Base-by-base conservation (phyloP, 257 asterid genomes). In the Solanum chmielewskii region DNA sequence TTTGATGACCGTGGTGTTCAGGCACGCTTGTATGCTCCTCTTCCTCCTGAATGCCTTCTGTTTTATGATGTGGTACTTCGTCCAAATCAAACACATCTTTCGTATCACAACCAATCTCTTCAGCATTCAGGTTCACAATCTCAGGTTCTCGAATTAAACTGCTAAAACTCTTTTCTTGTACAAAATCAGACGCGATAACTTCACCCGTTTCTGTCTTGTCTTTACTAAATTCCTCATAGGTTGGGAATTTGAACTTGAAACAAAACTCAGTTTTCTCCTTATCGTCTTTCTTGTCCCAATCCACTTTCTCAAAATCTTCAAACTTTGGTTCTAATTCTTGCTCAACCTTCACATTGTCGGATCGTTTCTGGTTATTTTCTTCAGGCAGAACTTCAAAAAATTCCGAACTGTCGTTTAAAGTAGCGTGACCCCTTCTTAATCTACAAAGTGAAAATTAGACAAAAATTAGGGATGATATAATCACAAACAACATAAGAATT, bases 231-330 rank as follows among this genome's bases (percentile, higher is more conserved):
- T 97, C 98, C 62, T 94, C 96, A 85, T 89, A 95, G 0, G 92
- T 88, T 33, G 95, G 98, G 81, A 94, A 95, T 88, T 89, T 92
- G 87, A 96, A 96, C 31, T 86, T 85, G 80, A 96, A 90, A 88
- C 86, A 87, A 2, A 81, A 83, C 90, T 90, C 98, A 42, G 76
- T 15, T 80, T 91, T 83, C 78, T 91, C 90, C 41, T 87, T 92
- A 60, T 83, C 91, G 6, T 2, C 89, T 10, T 76, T 90, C 39
- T 77, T 87, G 70, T 89, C 91, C 73, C 76, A 86, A 16, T 83
- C 88, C 21, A 37, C 66, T 68, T 83, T 49, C 29, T 69, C 82
- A 64, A 87, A 88, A 62, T 20, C 84, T 27, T 73, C 86, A 56
- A 37, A 14, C 88, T 59, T 77, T 11, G 83, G 75, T 56, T 25